A percentile compares a stretch with the other conserved stretches of the same genome.
These are phyloP conservation scores for Apophysomyces ossiformis DNA, from an alignment of 371 early-diverging fungal species.

Conservation along the genomic window DNA sequence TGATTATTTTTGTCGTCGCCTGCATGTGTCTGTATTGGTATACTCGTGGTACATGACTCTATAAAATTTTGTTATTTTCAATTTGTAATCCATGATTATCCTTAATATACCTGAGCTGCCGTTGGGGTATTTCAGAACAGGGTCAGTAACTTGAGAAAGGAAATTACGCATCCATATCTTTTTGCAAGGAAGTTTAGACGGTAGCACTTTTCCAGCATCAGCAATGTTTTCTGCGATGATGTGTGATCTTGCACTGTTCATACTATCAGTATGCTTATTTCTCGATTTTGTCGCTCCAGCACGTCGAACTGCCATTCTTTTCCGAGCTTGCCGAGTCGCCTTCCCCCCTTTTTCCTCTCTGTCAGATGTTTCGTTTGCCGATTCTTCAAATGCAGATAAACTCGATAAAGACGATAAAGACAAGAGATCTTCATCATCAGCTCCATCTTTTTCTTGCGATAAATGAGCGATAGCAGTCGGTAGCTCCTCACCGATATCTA, in stretches of 20 bases:
- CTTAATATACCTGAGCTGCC: not conserved
- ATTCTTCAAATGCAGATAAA: conserved; percentile 11
- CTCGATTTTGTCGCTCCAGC: not conserved
- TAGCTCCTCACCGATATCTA: conserved; percentile 27
- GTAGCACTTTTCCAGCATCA: not conserved
- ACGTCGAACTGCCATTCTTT: not conserved
- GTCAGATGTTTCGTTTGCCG: not conserved
- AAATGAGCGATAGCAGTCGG: not conserved
- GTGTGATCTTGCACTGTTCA: not conserved
- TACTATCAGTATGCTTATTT: not conserved
- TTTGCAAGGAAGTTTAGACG: conserved; percentile 22
- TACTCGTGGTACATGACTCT: not conserved
- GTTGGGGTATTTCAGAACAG: not conserved
- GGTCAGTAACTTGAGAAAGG: not conserved
- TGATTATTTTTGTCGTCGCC: too few species aligned
- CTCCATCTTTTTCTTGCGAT: not conserved
- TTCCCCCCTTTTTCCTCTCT: not conserved
- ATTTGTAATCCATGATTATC: not conserved
- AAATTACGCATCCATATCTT: conserved; percentile 27
- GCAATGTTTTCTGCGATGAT: not conserved
- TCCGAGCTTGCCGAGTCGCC: not conserved
- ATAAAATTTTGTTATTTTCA: not conserved
- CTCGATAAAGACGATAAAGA: conserved; percentile 13
- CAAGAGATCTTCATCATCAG: conserved; percentile 4
- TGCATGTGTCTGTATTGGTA: not conserved